Evolutionary conservation across 2,329 filamentous ascomycete genomes (phyloP).

Genomic region (Grosmannia penicillata): DNA sequence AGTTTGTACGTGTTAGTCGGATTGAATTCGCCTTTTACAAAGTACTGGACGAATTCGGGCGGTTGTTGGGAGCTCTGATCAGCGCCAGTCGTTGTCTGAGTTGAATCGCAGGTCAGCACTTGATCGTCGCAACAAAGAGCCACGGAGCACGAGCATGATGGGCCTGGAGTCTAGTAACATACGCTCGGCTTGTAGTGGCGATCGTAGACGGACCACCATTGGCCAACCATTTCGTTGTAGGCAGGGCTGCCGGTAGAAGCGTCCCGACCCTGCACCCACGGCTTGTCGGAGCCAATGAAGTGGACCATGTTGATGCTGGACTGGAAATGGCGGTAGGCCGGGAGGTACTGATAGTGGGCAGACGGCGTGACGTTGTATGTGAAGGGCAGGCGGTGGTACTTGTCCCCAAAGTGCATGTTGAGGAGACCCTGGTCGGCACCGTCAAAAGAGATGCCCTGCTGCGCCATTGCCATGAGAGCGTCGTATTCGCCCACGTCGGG

Average conservation of each 20-base stretch:
- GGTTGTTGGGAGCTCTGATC: slow-evolving; percentile 2
- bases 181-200: slow-evolving; percentile 53
- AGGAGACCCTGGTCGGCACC: slow-evolving; percentile 91
- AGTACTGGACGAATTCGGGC: slow-evolving; percentile 31
- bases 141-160: slow-evolving; percentile 1
- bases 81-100: slow-evolving; percentile 1
- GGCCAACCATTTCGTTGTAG: slow-evolving; percentile 70
- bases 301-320: slow-evolving; percentile 81
- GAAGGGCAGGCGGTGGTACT: slow-evolving; percentile 81
- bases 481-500: slow-evolving; percentile 82
- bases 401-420: slow-evolving; percentile 81
- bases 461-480: slow-evolving; percentile 68
- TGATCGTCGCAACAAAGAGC: no score
- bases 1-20: slow-evolving; percentile 17
- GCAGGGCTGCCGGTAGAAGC: slow-evolving; percentile 40
- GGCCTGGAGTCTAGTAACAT: not conserved
- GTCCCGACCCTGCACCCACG: slow-evolving; percentile 58
- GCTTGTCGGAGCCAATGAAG: slow-evolving; percentile 86
- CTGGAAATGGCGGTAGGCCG: slow-evolving; percentile 87
- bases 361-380: slow-evolving; percentile 96
- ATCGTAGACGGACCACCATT: slow-evolving; percentile 94
- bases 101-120: no score
- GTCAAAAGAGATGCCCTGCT: slow-evolving; percentile 84
- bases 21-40: slow-evolving; percentile 38
- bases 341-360: slow-evolving; percentile 92